Base-by-base conservation (phyloP, 306 rosid genomes). In the Elaeagnus macrophylla region DNA sequence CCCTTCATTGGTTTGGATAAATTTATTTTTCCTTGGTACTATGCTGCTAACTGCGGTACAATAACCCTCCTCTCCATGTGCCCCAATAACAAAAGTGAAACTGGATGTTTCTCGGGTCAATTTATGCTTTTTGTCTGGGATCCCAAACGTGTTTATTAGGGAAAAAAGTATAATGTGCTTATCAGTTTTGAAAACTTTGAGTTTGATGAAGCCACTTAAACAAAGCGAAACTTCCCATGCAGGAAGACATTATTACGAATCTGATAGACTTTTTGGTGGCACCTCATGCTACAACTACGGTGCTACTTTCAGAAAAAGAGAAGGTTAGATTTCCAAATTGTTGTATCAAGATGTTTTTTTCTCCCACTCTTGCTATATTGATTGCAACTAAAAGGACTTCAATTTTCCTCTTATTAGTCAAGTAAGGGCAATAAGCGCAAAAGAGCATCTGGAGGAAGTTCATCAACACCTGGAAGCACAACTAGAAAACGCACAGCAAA, bases 241-340 rank as follows among this genome's bases (percentile, higher is more conserved):
- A 86, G 95, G 97, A 91, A 68, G 99, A 91, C 75, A 61, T 84
- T 43, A 45, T 91, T 61, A 67, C 74, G 44, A 91, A 80, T 79
- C 78, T 91, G 65, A 71, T 82, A 37, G 96, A 84, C 50, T 91
- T 87, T 71, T 80, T 91, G 81, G 71, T 75, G 71, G 79, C 93
- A 38, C 99, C 99, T 75, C 88, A 80, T 41, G 78, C 96, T 39
- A 87, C 88, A 12, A 73, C 85, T 47, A 46, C 84, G 43, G 81
- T 69, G 59, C 74, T 79, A 40, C 89, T 87, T 44, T 80, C 87
- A 10, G 99, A 87, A 59, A 82, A 78, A 67, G 99, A 86, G 48
- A 77, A 75, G 94, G 99, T 91, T 57, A 49, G 39, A 20, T 57
- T 37, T 18, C 51, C 32, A 51, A 32, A 50, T 62, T 57, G 49